Evolutionary conservation across 2,329 filamentous ascomycete species (phyloP), one percentile per base, ranked within the genome.

Genomic region (Orbilia oligospora): DNA sequence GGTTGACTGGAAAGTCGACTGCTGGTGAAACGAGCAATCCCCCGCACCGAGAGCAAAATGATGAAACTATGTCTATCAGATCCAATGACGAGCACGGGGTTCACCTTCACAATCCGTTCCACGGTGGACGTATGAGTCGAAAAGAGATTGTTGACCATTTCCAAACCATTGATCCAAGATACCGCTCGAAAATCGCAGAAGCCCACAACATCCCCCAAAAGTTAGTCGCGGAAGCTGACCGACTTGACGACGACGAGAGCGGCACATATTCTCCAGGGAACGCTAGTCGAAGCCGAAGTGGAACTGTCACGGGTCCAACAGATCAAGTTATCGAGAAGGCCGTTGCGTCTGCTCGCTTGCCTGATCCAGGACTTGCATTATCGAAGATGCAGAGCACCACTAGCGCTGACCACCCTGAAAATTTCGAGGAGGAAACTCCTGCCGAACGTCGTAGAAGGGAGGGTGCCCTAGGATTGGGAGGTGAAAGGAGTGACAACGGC

Each of bases 381-480:
- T 53, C 75, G 14, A 71, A 72, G 22, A 71, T 78, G 46, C 61
- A 68, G 16, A 72, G 33, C 22, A 53, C 69, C 14, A 71, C 73
- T 12, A 78, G 75, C 38, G 68, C 75, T 20, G 51, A 68, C 10
- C 27, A 71, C 24, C 64, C 76, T 1, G 79, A 70, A 14, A 73
- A 71, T 12, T 80, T 87, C 88, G 10, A 88, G 86, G 0, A 84
- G 89, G 92, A 94, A 84, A 94, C 92, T 0, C 90, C 91, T 0
- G 92, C 92, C 0, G 93, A 95, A 84, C 87, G 91, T 71, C 88
- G 91, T 48, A 87, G 93, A 67, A 88, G 93, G 81, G 90, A 93
- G 81, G 92, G 92, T 0, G 93, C 92, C 0, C 85, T 95, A 0
- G 92, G 92, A 24, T 65, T 68, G 5, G 63, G 53, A 24, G 27